These are phyloP conservation scores for Peziza echinospora DNA, from an alignment of 495 filamentous ascomycete species.

Conservation along the genomic window DNA sequence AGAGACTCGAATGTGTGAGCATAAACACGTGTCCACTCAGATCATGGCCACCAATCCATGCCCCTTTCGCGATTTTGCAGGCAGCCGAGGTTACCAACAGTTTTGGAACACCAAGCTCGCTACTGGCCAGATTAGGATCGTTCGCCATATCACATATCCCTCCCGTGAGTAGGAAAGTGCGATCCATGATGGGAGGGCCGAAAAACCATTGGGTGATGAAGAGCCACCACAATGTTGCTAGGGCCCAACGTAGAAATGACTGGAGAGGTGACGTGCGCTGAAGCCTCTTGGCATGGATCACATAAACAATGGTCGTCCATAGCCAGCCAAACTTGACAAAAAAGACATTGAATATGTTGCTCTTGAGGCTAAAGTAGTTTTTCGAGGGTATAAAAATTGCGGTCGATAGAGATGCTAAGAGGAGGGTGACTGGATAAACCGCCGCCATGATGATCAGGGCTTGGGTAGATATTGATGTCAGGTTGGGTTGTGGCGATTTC, in stretches of 20 bases:
- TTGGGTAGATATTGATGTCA: too few relatives aligned
- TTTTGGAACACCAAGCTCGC: conserved; percentile 25
- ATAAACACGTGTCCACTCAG: conserved; percentile 90
- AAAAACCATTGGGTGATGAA: conserved; percentile 90
- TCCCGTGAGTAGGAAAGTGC: conserved; percentile 58
- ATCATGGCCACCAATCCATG: conserved; percentile 79
- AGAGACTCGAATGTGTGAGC: conserved; percentile 57
- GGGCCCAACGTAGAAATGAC: conserved; percentile 40
- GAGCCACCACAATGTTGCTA: conserved; percentile 56
- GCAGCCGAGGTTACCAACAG: conserved; percentile 48
- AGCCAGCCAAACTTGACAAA: conserved; percentile 94
- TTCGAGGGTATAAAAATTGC: conserved; percentile 20
- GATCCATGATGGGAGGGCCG: conserved; percentile 70
- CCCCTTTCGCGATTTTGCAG: conserved; percentile 60
- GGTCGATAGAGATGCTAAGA: conserved; percentile 37
- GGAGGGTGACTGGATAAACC: conserved; percentile 54
- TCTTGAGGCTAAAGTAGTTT: conserved; percentile 80
- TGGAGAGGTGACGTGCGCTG: conserved; percentile 23
- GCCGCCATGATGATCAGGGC: conserved; percentile 35
- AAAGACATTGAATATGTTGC: conserved; percentile 69
- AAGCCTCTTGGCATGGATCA: conserved; percentile 20
- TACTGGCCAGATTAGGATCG: conserved; percentile 7
- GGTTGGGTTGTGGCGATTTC: too few relatives aligned
- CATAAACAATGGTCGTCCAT: conserved; percentile 58
- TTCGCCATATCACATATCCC: conserved; percentile 45